phyloP scores from a whole-genome alignment of 208 protist genomes.

The Trypanosoma cruzi region DNA sequence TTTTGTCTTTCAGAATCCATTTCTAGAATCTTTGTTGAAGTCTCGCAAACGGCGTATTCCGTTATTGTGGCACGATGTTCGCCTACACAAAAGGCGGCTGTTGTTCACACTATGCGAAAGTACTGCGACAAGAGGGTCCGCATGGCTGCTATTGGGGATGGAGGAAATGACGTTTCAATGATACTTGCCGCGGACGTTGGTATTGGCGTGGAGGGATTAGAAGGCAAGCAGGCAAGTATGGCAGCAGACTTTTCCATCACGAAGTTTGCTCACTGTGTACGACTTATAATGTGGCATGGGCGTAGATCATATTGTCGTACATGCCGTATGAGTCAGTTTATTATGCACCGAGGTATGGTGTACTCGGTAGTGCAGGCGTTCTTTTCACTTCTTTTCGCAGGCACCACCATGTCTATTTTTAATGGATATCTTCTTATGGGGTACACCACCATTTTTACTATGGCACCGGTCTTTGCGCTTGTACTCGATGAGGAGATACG shows the following conservation, averaged over 20 bases:
- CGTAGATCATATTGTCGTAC: slow-evolving; percentile 93
- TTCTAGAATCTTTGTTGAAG: slow-evolving; percentile 46
- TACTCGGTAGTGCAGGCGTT: slow-evolving; percentile 98
- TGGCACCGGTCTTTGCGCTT: slow-evolving; percentile 97
- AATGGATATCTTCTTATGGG: slow-evolving; percentile 96
- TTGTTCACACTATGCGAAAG: slow-evolving; percentile 89
- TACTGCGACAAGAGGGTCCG: slow-evolving; percentile 48
- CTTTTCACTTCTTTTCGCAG: slow-evolving; percentile 98
- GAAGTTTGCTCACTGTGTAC: slow-evolving; percentile 93
- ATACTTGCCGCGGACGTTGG: slow-evolving; percentile 95
- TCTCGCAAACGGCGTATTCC: slow-evolving; percentile 70
- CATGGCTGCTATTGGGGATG: slow-evolving; percentile 97
- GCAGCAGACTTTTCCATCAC: slow-evolving; percentile 98
- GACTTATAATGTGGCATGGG: slow-evolving; percentile 91
- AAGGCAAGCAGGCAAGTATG: slow-evolving; percentile 98
- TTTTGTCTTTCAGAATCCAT: slow-evolving; percentile 54
- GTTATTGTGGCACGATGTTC: slow-evolving; percentile 97
- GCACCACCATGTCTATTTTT: slow-evolving; percentile 97
- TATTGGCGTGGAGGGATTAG: slow-evolving; percentile 97
- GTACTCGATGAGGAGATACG: slow-evolving; percentile 97
- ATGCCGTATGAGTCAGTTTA: slow-evolving; percentile 95
- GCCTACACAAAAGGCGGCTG: slow-evolving; percentile 98
- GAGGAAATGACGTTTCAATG: slow-evolving; percentile 99
- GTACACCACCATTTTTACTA: slow-evolving; percentile 98
- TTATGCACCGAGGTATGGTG: slow-evolving; percentile 99